These are phyloP conservation scores for Hygrophorus russula DNA, from an alignment of 768 basidiomycete species.

Conservation along the genomic window DNA sequence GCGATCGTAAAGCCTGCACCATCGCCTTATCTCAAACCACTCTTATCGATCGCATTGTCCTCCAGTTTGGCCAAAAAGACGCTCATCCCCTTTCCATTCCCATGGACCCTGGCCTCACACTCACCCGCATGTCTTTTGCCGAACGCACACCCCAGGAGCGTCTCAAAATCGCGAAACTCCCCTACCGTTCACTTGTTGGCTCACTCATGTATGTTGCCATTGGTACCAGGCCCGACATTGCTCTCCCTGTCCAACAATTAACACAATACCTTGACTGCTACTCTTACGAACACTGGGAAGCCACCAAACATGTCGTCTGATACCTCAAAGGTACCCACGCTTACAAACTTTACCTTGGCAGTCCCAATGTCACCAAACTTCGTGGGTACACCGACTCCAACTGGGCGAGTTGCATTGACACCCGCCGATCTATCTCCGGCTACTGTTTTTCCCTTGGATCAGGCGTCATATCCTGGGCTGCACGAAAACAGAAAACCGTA, in stretches of 20 bases:
- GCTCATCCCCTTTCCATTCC: background rate
- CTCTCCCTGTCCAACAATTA: conserved; percentile 15
- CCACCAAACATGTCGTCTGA: conserved; percentile 11
- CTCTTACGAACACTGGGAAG: conserved; percentile 15
- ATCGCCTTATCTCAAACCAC: conserved; percentile 16
- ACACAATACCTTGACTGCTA: conserved; percentile 20
- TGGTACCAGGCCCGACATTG: conserved; percentile 15
- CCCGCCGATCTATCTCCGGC: conserved; percentile 15
- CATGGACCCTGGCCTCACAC: background rate
- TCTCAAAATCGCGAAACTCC: no score
- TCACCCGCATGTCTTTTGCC: no score
- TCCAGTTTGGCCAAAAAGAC: background rate
- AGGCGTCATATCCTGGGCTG: conserved; percentile 24
- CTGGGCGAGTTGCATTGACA: conserved; percentile 8
- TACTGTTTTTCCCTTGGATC: conserved; percentile 21
- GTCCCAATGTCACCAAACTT: background rate
- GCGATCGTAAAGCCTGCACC: conserved; percentile 11
- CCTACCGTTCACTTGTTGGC: conserved; percentile 9
- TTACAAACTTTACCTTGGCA: conserved; percentile 6
- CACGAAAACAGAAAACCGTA: conserved; percentile 20
- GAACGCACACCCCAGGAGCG: no score
- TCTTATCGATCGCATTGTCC: conserved; percentile 13
- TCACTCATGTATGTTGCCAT: conserved; percentile 12
- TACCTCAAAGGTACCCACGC: no score
- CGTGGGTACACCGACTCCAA: conserved; percentile 9